phyloP scores from a whole-genome alignment of 2,329 filamentous ascomycete genomes.

The Falciphora oryzae region DNA sequence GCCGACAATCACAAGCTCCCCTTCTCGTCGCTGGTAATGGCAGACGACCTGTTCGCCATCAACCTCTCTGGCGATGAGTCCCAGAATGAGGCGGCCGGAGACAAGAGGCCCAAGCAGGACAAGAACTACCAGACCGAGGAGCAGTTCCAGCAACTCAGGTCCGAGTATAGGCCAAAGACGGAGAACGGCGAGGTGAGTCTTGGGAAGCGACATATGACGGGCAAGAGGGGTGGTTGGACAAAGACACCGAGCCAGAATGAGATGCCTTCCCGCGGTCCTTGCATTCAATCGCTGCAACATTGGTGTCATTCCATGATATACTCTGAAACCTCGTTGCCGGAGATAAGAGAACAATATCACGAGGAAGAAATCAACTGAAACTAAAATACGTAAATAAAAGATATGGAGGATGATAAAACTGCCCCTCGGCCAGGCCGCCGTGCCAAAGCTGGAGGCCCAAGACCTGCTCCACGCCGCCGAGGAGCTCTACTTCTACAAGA shows the following conservation, averaged over 20 bases:
- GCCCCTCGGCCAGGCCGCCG: constrained; percentile 27
- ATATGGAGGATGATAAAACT: constrained; percentile 37
- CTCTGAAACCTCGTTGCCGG: too few relatives aligned
- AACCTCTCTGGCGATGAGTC: constrained; percentile 6
- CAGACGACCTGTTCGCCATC: constrained; percentile 6
- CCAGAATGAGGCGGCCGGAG: neutral
- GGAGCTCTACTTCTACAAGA: constrained; percentile 50
- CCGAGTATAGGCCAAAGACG: constrained; percentile 39
- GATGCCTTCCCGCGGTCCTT: neutral
- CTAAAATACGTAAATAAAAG: constrained; percentile 23
- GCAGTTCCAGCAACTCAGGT: constrained; percentile 41
- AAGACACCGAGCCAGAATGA: neutral
- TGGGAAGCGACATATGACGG: neutral
- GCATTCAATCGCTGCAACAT: too few relatives aligned
- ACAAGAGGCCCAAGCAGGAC: constrained; percentile 12
- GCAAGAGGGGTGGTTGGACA: neutral
- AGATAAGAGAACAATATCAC: too few relatives aligned
- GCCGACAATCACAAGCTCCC: neutral
- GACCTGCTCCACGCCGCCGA: constrained; percentile 50
- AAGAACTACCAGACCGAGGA: constrained; percentile 40
- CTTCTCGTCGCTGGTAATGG: constrained; percentile 2
- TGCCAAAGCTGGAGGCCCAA: constrained; percentile 42
- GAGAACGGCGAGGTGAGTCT: constrained; percentile 48
- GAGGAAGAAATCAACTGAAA: neutral
- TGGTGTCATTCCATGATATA: too few relatives aligned